Percentiles rank a stretch among this genome's conserved stretches.
Evolutionary conservation across 2,329 filamentous ascomycete species (phyloP).

Genomic region (Paramyrothecium sp.): DNA sequence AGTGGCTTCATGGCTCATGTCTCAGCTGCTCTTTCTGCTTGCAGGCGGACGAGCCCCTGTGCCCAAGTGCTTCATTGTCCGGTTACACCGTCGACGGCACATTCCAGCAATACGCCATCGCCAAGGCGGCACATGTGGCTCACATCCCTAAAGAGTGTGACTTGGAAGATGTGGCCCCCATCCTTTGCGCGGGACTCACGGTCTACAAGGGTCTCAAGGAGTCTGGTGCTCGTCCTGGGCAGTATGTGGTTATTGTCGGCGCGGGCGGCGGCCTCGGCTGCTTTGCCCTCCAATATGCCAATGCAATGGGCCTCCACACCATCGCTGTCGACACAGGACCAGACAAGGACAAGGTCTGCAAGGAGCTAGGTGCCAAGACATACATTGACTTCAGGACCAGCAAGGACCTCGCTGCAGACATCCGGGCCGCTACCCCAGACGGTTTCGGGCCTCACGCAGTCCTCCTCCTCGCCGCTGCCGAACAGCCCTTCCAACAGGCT

Average conservation of each 20-base stretch:
- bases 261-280: conserved; percentile 77
- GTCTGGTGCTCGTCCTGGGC: conserved; percentile 67
- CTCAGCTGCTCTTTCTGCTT: conserved; percentile 78
- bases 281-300: conserved; percentile 78
- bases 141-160: conserved; percentile 71
- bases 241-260: conserved; percentile 77
- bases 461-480: conserved; percentile 76
- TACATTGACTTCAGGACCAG: conserved; percentile 78
- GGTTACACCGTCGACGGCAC: conserved; percentile 88
- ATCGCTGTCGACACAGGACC: conserved; percentile 81
- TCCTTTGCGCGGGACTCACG: conserved; percentile 80
- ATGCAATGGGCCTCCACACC: conserved; percentile 76
- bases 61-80: conserved; percentile 68
- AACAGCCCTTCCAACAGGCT: conserved; percentile 91
- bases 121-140: conserved; percentile 78
- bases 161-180: conserved; percentile 72
- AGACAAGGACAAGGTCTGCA: conserved; percentile 71
- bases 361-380: conserved; percentile 63
- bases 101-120: conserved; percentile 87
- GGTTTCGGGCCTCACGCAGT: conserved; percentile 82
- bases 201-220: conserved; percentile 86
- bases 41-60: conserved; percentile 76
- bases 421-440: conserved; percentile 72
- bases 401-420: conserved; percentile 74
- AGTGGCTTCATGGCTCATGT: conserved; percentile 86